Evolutionary conservation across 1,284 basidiomycete genomes (phyloP), one percentile per base, ranked within the genome.

Genomic region (Ganoderma lingzhi): DNA sequence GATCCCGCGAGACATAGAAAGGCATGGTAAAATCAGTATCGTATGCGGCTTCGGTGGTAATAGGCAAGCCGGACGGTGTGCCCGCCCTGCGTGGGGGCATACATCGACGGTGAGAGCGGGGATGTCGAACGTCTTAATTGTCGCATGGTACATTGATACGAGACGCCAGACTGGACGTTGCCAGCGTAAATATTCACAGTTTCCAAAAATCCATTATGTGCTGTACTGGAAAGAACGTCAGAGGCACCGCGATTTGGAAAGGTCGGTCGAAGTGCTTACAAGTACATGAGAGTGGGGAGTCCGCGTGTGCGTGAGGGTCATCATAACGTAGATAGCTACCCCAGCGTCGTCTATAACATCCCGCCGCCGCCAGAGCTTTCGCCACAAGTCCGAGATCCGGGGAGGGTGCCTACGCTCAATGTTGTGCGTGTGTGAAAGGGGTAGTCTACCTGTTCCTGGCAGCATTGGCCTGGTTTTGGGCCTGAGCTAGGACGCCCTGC

Each of bases 401-500:
- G 51, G 32, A 10, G 37, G 35, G 41, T 35, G 62, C 66, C 37
- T 68, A 60, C 62, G 55, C 10, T 6, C 37, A 6, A 10, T 14
- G 9, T 42, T 28, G 14, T 59, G 39, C 39, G 39, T 42, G 39
- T 51, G 28, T 8, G 41, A 41, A 64, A 56, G 53, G 58, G 39
- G 35, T 10, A 2, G n/a, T 9, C 59, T 64, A 76, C 63, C 67
- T 71, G 64, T 79, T 80, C 70, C 82, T 84, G 30, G 84, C 78
- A 32, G 83, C 80, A 66, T 84, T 81, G 17, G 84, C 82, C 75
- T 91, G 89, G 30, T 80, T 82, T 67, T 83, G 83, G 17, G 85
- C 85, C 75, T 89, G 87, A 14, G 86, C 86, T 35, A 93, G 83
- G 66, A 90, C 83, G 62, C 88, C 87, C 74, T 90, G 90, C 79